Evolutionary conservation across 2,329 filamentous ascomycete species (phyloP), one percentile per base, ranked within the genome.

Genomic region (Aaosphaeria pasadenensis): DNA sequence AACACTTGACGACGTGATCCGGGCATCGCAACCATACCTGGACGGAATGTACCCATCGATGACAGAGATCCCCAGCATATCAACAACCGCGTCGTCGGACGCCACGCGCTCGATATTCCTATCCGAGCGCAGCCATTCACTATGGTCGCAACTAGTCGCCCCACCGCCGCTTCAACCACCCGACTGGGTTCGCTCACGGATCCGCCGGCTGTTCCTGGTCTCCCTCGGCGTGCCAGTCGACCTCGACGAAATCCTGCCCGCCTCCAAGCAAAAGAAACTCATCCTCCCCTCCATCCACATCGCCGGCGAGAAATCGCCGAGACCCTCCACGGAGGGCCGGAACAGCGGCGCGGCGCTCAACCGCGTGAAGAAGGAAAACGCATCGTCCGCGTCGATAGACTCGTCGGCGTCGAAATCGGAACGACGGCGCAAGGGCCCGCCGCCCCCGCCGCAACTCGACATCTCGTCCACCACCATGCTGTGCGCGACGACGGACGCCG

Each of bases 231-330:
- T 99, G 0, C 94, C 94, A 1, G 90, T 99, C 40, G 94, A 99
- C 62, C 80, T 99, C 0, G 94, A 99, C 71, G 94, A 99, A 74
- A 97, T 99, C 47, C 82, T 99, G 6, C 94, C 94, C 0, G 91
- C 92, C 0, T 95, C 89, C 9, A 97, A 97, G 71, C 94, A 99
- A 70, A 97, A 97, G 80, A 97, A 97, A 68, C 85, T 99, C 13
- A 82, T 99, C 4, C 80, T 99, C 1, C 94, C 94, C 0, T 96
- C 91, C 5, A 85, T 94, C 42, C 61, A 67, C 50, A 64, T 69
- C 30, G 57, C 65, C 1, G 66, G 66, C 35, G 67, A 70, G 11
- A 62, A 67, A n/a, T 69, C 68, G 1, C 68, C 68, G 4, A 58
- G 67, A 39, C 62, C 60, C 1, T 70, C 68, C 1, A 67, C 69